These are phyloP conservation scores for Davidsoniella virescens DNA, from an alignment of 2,329 filamentous ascomycete genomes.

Conservation along the genomic window DNA sequence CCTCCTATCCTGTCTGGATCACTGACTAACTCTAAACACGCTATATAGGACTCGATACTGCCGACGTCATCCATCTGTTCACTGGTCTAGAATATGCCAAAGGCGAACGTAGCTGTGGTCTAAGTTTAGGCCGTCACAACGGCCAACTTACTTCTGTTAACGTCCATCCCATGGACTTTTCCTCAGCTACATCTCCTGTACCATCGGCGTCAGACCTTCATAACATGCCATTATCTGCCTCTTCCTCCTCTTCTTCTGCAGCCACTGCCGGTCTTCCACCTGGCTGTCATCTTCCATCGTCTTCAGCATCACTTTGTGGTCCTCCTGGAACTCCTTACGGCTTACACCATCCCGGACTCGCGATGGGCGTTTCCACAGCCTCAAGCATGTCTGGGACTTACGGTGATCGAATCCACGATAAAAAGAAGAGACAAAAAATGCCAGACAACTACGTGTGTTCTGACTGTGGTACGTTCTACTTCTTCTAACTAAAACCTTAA, in stretches of 20 bases:
- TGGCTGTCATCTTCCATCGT: too few relatives aligned
- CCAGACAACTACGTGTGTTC: constrained; percentile 91
- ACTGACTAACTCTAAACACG: not conserved
- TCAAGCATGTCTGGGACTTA: not conserved
- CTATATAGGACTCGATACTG: not conserved
- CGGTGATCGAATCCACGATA: constrained; percentile 42
- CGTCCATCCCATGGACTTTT: not conserved
- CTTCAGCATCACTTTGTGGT: too few relatives aligned
- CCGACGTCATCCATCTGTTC: constrained; percentile 82
- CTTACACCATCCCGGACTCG: too few relatives aligned
- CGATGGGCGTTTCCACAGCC: not conserved
- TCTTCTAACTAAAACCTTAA: not conserved
- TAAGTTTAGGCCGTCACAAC: constrained; percentile 40
- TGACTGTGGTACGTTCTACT: constrained; percentile 56
- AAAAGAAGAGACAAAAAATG: constrained; percentile 79
- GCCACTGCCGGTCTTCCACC: too few relatives aligned
- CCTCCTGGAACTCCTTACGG: too few relatives aligned
- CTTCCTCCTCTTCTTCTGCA: too few relatives aligned
- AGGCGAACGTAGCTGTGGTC: constrained; percentile 73
- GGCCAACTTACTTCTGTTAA: not conserved
- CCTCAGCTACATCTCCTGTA: not conserved
- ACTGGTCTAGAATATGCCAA: constrained; percentile 78
- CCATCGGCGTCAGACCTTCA: not conserved
- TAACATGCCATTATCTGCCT: not conserved
- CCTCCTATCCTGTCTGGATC: not conserved